These are phyloP conservation scores for Spergularia azorica DNA, from an alignment of 179 eudicot genomes.

Conservation along the genomic window DNA sequence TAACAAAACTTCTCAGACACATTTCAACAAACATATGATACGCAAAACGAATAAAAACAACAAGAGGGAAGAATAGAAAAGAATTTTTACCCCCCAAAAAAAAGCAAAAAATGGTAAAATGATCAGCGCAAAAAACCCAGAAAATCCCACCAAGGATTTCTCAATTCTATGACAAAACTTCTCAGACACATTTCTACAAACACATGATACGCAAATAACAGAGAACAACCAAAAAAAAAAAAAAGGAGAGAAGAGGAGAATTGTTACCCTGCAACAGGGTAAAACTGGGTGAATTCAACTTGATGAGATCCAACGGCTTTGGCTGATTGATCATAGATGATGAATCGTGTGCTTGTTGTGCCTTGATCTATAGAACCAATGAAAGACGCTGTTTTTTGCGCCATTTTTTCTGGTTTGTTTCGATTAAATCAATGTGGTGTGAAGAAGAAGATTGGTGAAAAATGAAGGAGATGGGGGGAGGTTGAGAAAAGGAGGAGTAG, in stretches of 20 bases:
- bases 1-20: constrained; percentile 7
- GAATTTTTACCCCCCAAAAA: constrained; percentile 53
- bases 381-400: constrained; percentile 39
- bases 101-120: no score
- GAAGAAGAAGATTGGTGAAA: constrained; percentile 10
- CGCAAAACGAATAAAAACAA: not conserved
- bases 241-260: not conserved
- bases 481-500: constrained; percentile 10
- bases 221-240: not conserved
- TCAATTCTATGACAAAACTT: not conserved
- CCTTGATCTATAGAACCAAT: constrained; percentile 97
- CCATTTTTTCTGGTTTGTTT: constrained; percentile 29
- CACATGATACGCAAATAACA: constrained; percentile 10
- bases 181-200: constrained; percentile 29
- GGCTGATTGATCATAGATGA: constrained; percentile 64
- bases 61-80: not conserved
- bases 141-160: constrained; percentile 24
- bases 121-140: constrained; percentile 23
- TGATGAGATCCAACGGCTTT: constrained; percentile 79
- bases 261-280: constrained; percentile 86
- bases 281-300: constrained; percentile 90
- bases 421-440: constrained; percentile 22
- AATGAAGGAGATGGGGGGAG: not conserved
- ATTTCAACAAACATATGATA: constrained; percentile 25
- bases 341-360: constrained; percentile 91